phyloP scores from a whole-genome alignment of 1,284 basidiomycete species.

The Naganishia liquefaciens region DNA sequence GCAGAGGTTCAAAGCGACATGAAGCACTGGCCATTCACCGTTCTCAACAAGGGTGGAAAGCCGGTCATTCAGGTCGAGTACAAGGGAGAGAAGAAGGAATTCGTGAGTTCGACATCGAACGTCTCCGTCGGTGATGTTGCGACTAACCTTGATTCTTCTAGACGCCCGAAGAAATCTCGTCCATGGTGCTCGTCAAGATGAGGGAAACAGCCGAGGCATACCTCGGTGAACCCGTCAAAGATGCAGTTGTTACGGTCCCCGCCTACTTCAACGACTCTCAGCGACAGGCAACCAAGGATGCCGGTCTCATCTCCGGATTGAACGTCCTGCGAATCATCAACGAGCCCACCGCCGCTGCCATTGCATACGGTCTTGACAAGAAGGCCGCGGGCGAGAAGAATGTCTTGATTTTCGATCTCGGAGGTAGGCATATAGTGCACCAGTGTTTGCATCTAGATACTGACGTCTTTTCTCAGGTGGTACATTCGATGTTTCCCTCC shows the following conservation, averaged over 20 bases:
- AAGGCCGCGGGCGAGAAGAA: constrained; percentile 85
- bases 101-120: constrained; percentile 61
- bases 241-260: constrained; percentile 78
- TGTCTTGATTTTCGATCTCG: constrained; percentile 93
- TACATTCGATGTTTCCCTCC: constrained; percentile 97
- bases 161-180: constrained; percentile 95
- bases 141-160: constrained; percentile 42
- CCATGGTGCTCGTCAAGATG: constrained; percentile 98
- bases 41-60: constrained; percentile 78
- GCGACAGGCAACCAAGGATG: constrained; percentile 93
- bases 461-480: constrained; percentile 57
- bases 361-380: constrained; percentile 81
- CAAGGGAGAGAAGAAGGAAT: constrained; percentile 81
- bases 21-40: constrained; percentile 71
- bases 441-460: neutral
- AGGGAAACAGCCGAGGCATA: constrained; percentile 97
- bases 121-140: neutral
- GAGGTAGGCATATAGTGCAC: constrained; percentile 53
- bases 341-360: constrained; percentile 91
- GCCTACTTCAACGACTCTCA: constrained; percentile 99
- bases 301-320: constrained; percentile 82
- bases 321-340: constrained; percentile 96
- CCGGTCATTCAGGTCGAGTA: constrained; percentile 82
- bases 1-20: constrained; percentile 78
- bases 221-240: constrained; percentile 76